These are phyloP conservation scores for Phaffomyces antillensis DNA, from an alignment of 805 yeast genomes.

Conservation along the genomic window DNA sequence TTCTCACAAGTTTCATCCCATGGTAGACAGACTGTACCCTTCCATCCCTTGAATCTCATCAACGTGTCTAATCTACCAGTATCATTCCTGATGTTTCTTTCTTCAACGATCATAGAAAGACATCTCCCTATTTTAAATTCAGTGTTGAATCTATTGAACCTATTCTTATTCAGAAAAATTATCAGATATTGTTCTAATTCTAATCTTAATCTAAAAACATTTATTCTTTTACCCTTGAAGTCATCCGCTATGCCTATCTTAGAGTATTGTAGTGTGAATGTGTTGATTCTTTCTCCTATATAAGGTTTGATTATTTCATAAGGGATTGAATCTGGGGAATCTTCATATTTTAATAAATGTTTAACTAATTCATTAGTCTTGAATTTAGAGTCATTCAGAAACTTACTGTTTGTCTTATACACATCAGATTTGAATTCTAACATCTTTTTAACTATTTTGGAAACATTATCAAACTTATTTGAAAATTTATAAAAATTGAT, in stretches of 20 bases:
- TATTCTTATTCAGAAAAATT: not conserved
- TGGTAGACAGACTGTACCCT: slow-evolving; percentile 5
- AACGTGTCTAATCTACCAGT: not conserved
- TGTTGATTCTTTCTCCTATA: slow-evolving; percentile 2
- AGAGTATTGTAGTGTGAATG: slow-evolving; percentile 8
- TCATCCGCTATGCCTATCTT: slow-evolving; percentile 8
- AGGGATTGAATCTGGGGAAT: not conserved
- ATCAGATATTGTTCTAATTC: slow-evolving; percentile 10
- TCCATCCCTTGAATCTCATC: slow-evolving; percentile 5
- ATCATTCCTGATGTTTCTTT: slow-evolving; percentile 1
- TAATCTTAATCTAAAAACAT: slow-evolving; percentile 5
- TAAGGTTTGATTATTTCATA: slow-evolving; percentile 3
- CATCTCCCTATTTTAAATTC: slow-evolving; percentile 5
- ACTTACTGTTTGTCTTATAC: not conserved
- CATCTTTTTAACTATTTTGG: not conserved
- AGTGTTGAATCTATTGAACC: slow-evolving; percentile 2
- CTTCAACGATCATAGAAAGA: slow-evolving; percentile 4
- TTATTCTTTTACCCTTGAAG: not conserved
- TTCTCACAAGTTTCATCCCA: slow-evolving; percentile 6
- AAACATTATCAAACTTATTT: not conserved
- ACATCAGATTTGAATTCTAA: slow-evolving; percentile 2
- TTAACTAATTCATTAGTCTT: not conserved
- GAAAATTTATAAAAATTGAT: slow-evolving; percentile 7
- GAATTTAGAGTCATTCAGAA: slow-evolving; percentile 2
- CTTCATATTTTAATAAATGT: not conserved